Evolutionary conservation across 495 filamentous ascomycete genomes (phyloP), one percentile per base, ranked within the genome.

Genomic region (Podospora pseudocomata): DNA sequence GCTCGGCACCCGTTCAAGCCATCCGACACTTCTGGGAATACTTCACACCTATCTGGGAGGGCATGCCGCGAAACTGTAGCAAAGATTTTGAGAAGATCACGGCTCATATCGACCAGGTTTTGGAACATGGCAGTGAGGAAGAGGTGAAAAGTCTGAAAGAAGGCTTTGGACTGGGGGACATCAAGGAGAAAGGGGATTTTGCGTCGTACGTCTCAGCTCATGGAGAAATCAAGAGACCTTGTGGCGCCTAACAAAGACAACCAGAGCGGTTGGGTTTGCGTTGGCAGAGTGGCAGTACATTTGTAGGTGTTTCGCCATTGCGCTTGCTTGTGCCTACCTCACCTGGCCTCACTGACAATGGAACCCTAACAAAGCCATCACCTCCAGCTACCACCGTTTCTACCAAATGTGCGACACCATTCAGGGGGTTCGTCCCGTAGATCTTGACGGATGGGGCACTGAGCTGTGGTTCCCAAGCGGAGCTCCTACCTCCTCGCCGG

Each of bases 1-100:
- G 84, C 54, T 86, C 84, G 68, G 88, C 86, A 0, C 84, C 85
- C 3, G 88, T 90, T 0, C 78, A 90, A 70, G 83, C 84, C 15
- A 83, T 90, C 58, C 79, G 81, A 28, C 79, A 89, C 71, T 89
- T 83, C 71, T 90, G 86, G 86, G 80, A 84, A 74, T 90, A 90
- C 68, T 90, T 88, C 73, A 71, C 79, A 1, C 87, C 87, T 15
- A 79, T 89, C 54, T 81, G 85, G 66, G 73, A 85, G 23, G 86
- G 85, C 5, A 88, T 89, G 80, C 82, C 88, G 0, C 69, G 80
- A 69, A 91, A 91, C 75, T 91, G 88, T 78, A 86, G 82, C 69
- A 74, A 67, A 7, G 87, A 90, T 68, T 67, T 89, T 20, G 72
- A 73, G 55, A 75, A 77, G 27, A 84, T 90, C 15, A 77, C 88